Evolutionary conservation across 306 rosid species (phyloP).

Genomic region (Castanea mollissima): DNA sequence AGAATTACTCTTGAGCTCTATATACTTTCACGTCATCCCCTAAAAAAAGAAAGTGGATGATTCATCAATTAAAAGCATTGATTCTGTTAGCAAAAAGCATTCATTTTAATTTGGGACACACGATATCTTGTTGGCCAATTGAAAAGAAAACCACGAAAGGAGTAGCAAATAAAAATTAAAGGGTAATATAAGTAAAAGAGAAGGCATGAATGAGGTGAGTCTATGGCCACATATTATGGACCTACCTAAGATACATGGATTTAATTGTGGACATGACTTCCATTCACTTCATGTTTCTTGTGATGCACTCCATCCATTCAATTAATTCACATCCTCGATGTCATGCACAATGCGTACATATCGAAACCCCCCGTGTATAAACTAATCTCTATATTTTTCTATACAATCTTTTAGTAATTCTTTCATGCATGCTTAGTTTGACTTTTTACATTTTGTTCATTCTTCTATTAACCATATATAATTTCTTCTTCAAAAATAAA

Average conservation of each 20-base stretch:
- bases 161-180: not conserved
- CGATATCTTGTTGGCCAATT: not conserved
- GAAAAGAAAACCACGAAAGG: not conserved
- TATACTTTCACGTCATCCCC: no score
- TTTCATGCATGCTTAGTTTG: no score
- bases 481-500: no score
- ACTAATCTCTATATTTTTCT: not conserved
- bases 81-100: no score
- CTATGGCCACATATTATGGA: not conserved
- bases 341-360: not conserved
- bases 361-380: not conserved
- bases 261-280: not conserved
- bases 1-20: no score
- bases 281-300: not conserved
- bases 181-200: not conserved
- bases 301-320: not conserved
- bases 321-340: not conserved
- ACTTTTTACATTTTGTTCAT: no score
- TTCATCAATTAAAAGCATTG: not conserved
- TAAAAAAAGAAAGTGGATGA: not conserved
- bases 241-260: not conserved
- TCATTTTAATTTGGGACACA: not conserved
- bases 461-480: no score
- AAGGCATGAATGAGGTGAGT: not conserved
- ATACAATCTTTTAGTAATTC: no score